phyloP scores from a whole-genome alignment of 306 rosid species.

The Ceratonia siliqua region DNA sequence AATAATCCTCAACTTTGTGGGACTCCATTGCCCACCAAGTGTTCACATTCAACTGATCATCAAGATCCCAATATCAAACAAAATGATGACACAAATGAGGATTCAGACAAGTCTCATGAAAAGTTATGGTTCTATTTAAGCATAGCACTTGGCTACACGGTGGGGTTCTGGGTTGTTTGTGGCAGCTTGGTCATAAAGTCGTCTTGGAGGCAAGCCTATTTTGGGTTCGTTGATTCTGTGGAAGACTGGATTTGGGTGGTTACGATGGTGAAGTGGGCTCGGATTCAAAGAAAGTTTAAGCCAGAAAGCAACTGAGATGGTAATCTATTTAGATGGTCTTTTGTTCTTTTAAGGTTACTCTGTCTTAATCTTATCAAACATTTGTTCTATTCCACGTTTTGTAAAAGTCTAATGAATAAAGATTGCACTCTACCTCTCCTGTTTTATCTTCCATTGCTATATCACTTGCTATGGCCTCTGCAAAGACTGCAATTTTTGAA shows the following conservation, averaged over 20 bases:
- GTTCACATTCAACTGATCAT: not conserved
- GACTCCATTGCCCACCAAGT: not conserved
- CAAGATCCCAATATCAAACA: not conserved
- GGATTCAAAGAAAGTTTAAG: not conserved
- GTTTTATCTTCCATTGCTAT: too few species aligned
- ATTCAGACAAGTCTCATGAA: not conserved
- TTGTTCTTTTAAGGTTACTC: too few species aligned
- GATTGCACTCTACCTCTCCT: too few species aligned
- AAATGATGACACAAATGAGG: not conserved
- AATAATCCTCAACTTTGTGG: not conserved
- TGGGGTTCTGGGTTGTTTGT: conserved; percentile 4
- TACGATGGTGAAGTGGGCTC: not conserved
- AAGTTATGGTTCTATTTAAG: not conserved
- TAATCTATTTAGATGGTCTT: too few species aligned
- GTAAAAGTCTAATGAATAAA: too few species aligned
- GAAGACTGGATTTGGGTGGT: not conserved
- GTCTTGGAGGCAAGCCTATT: not conserved
- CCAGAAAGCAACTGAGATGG: not conserved
- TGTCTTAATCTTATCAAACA: too few species aligned
- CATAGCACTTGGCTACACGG: not conserved
- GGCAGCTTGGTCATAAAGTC: not conserved
- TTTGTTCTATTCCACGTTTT: too few species aligned
- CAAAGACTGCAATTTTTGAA: too few species aligned
- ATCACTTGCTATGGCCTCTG: too few species aligned
- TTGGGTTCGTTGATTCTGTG: not conserved